Conservation (phyloP, 495 filamentous ascomycete genomes). For the Viridothelium virens region DNA sequence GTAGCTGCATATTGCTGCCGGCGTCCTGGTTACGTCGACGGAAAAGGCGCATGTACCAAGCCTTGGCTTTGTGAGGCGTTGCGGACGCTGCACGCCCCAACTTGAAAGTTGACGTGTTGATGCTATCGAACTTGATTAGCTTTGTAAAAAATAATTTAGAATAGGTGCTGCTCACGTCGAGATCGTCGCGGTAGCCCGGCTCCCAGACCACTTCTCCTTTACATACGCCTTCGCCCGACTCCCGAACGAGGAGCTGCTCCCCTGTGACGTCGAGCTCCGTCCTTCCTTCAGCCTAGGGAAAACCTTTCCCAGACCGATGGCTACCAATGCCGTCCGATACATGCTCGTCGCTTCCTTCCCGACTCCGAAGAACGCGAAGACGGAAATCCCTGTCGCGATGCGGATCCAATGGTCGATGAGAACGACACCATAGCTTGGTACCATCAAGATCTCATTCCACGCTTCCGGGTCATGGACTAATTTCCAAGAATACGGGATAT, state of each 20-base stretch:
- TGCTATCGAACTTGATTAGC: not conserved
- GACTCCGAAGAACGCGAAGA: conserved; percentile 75
- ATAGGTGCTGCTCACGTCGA: conserved; percentile 4
- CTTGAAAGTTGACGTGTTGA: not conserved
- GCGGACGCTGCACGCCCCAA: not conserved
- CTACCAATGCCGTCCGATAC: conserved; percentile 51
- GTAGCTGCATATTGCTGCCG: not conserved
- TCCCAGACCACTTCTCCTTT: conserved; percentile 13
- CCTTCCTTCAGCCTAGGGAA: conserved; percentile 18
- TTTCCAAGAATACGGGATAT: conserved; percentile 46
- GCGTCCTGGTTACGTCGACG: not conserved
- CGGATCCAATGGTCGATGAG: conserved; percentile 62
- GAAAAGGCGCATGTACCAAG: conserved; percentile 4
- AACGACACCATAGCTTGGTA: conserved; percentile 48
- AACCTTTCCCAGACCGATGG: conserved; percentile 17
- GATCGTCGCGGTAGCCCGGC: not conserved
- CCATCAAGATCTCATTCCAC: conserved; percentile 55
- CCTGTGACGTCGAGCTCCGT: not conserved
- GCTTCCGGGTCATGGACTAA: conserved; percentile 44
- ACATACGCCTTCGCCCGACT: conserved; percentile 23
- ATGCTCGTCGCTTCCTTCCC: conserved; percentile 66
- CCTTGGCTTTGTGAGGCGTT: not conserved
- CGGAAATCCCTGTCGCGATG: conserved; percentile 49
- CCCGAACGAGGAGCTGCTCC: conserved; percentile 15
- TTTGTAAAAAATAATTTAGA: not conserved